These are phyloP conservation scores for Cichorium intybus DNA, from an alignment of 140 eudicot genomes.

Conservation along the genomic window DNA sequence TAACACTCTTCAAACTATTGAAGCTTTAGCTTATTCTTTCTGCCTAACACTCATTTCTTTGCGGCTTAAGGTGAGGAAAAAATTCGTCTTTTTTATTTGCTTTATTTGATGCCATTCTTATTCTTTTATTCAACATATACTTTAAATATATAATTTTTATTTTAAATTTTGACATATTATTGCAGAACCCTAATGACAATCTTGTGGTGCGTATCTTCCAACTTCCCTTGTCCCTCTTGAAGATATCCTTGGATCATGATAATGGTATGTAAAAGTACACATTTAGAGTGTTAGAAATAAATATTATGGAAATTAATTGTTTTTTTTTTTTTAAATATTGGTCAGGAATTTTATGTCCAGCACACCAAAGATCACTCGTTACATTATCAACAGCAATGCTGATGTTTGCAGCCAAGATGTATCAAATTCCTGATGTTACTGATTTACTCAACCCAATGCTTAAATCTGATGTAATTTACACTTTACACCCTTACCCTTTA, in stretches of 20 bases:
- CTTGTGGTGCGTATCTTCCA: slow-evolving; percentile 83
- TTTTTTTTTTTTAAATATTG: slow-evolving; percentile 5
- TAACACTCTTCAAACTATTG: slow-evolving; percentile 72
- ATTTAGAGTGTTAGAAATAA: neutral
- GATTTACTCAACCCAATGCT: slow-evolving; percentile 51
- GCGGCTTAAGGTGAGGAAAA: slow-evolving; percentile 47
- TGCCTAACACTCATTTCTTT: slow-evolving; percentile 67
- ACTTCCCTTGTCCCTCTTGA: slow-evolving; percentile 76
- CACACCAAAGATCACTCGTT: slow-evolving; percentile 69
- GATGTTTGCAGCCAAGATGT: slow-evolving; percentile 83
- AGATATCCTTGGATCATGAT: slow-evolving; percentile 51
- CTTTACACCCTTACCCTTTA: neutral
- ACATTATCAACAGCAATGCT: slow-evolving; percentile 76
- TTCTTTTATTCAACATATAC: neutral
- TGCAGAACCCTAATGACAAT: slow-evolving; percentile 59
- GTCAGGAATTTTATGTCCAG: slow-evolving; percentile 62
- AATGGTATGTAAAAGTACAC: slow-evolving; percentile 40
- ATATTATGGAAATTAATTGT: slow-evolving; percentile 2
- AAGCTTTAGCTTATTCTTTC: slow-evolving; percentile 91
- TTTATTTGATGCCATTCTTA: slow-evolving; percentile 4
- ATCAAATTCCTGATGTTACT: slow-evolving; percentile 64
- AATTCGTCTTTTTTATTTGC: slow-evolving; percentile 1
- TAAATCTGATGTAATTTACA: slow-evolving; percentile 55
- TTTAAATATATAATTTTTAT: neutral
- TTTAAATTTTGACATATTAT: slow-evolving; percentile 8